Percentiles rank a stretch among this genome's conserved stretches.
Conservation (phyloP, 192 early-diverging fungal genomes). For the Fimicolochytrium jonesii region DNA sequence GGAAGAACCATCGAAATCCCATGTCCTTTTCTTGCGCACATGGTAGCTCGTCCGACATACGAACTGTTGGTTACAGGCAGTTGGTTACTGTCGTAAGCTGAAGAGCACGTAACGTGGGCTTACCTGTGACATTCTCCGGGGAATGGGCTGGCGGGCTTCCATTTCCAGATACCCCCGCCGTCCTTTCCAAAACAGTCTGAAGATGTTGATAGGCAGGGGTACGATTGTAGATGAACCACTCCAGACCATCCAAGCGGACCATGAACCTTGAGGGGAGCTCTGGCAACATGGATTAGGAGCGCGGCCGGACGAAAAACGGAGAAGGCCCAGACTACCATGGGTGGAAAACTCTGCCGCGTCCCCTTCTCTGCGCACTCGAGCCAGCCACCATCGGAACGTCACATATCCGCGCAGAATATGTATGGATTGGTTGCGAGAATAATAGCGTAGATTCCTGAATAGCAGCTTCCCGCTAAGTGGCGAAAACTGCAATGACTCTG, state of each 20-base stretch:
- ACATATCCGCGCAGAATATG: conserved; percentile 68
- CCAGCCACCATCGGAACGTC: conserved; percentile 69
- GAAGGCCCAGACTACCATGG: not conserved
- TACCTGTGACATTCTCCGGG: too few species aligned
- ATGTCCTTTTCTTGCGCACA: conserved; percentile 23
- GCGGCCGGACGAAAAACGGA: conserved; percentile 20
- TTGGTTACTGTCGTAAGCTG: too few species aligned
- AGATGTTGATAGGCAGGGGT: conserved; percentile 64
- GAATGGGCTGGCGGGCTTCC: too few species aligned
- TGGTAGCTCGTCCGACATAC: not conserved
- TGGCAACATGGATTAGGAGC: too few species aligned
- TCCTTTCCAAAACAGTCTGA: conserved; percentile 14
- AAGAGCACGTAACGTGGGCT: too few species aligned
- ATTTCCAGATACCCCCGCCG: too few species aligned
- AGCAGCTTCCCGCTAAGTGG: conserved; percentile 69
- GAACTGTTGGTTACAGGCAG: too few species aligned
- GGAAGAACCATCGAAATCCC: conserved; percentile 56
- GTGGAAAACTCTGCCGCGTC: conserved; percentile 14
- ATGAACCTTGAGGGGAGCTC: conserved; percentile 51
- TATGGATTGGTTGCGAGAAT: conserved; percentile 67
- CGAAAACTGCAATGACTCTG: conserved; percentile 67
- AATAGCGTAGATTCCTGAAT: conserved; percentile 72
- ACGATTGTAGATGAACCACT: conserved; percentile 80
- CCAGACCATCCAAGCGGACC: conserved; percentile 67
- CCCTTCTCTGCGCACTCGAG: conserved; percentile 44